These are phyloP conservation scores for Volutella citrinella DNA, from an alignment of 2,329 filamentous ascomycete species.

Conservation along the genomic window DNA sequence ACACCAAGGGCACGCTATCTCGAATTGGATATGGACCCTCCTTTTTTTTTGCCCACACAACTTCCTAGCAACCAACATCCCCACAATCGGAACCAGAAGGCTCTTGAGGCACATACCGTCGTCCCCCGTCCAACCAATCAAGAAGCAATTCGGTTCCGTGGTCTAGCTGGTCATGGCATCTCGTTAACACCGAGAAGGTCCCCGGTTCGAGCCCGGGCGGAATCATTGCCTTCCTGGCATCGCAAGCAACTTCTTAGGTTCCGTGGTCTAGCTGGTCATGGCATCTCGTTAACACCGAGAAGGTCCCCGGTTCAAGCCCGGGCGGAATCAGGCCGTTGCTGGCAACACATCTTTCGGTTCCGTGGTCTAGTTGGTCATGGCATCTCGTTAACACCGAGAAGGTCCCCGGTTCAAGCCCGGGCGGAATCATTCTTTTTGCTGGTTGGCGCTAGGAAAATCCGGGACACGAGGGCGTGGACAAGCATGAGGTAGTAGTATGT, in stretches of 20 bases:
- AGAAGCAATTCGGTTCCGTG: constrained; percentile 13
- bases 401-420: constrained; percentile 27
- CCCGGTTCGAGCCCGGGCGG: constrained; percentile 13
- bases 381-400: constrained; percentile 27
- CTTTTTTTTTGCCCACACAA: too few relatives aligned
- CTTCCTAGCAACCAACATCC: not conserved
- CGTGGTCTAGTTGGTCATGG: constrained; percentile 27
- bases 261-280: constrained; percentile 27
- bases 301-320: constrained; percentile 28
- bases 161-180: constrained; percentile 14
- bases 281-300: constrained; percentile 27
- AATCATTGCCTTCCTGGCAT: constrained; percentile 13
- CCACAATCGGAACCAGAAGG: too few relatives aligned
- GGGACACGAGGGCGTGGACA: too few relatives aligned
- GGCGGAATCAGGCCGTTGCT: constrained; percentile 25
- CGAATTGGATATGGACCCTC: too few relatives aligned
- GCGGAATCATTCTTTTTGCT: constrained; percentile 19
- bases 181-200: constrained; percentile 15
- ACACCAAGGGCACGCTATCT: too few relatives aligned
- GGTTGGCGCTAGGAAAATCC: not conserved
- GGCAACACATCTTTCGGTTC: too few relatives aligned
- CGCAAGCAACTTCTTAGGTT: too few relatives aligned
- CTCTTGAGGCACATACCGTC: too few relatives aligned
- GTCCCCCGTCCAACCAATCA: too few relatives aligned
- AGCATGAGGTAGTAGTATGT: too few relatives aligned